Conservation (phyloP, 2,329 filamentous ascomycete species). For the Alternaria longipes region DNA sequence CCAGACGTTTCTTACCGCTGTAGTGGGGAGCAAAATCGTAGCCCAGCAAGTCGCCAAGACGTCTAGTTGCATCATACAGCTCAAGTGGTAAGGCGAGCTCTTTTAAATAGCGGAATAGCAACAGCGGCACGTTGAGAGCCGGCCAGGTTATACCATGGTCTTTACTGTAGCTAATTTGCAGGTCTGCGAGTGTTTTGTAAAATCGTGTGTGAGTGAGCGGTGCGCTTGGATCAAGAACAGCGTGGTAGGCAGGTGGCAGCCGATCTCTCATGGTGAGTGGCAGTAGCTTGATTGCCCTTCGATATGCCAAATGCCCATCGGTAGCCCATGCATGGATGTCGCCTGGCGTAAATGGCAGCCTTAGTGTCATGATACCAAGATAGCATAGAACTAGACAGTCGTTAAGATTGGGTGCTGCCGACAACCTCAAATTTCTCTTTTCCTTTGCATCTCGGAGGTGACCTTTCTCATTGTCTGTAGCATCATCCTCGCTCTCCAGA, state of each 20-base stretch:
- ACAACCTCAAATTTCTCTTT: conserved; percentile 57
- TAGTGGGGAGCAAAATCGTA: conserved; percentile 68
- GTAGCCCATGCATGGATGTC: conserved; percentile 76
- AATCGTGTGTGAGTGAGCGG: conserved; percentile 65
- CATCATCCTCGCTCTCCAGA: conserved; percentile 56
- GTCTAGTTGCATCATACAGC: conserved; percentile 67
- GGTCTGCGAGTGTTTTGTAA: conserved; percentile 69
- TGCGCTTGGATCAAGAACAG: conserved; percentile 64
- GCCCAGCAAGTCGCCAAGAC: conserved; percentile 62
- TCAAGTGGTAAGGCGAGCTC: conserved; percentile 80
- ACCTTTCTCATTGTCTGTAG: conserved; percentile 46
- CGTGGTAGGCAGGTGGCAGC: conserved; percentile 69
- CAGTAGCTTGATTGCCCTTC: conserved; percentile 66
- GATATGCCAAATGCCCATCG: conserved; percentile 74
- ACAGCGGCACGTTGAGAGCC: conserved; percentile 72
- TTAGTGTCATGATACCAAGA: conserved; percentile 76
- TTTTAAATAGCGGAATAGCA: conserved; percentile 75
- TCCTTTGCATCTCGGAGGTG: conserved; percentile 38
- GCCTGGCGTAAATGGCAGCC: conserved; percentile 77
- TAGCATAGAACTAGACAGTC: conserved; percentile 85
- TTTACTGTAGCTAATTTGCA: conserved; percentile 69
- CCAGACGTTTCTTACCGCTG: conserved; percentile 25
- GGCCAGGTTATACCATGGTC: conserved; percentile 79
- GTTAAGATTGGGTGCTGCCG: conserved; percentile 69
- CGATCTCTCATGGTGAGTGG: conserved; percentile 72